Percentiles rank a stretch among this genome's conserved stretches.
Evolutionary conservation across 768 basidiomycete species (phyloP).

Genomic region (Auricularia heimuer): DNA sequence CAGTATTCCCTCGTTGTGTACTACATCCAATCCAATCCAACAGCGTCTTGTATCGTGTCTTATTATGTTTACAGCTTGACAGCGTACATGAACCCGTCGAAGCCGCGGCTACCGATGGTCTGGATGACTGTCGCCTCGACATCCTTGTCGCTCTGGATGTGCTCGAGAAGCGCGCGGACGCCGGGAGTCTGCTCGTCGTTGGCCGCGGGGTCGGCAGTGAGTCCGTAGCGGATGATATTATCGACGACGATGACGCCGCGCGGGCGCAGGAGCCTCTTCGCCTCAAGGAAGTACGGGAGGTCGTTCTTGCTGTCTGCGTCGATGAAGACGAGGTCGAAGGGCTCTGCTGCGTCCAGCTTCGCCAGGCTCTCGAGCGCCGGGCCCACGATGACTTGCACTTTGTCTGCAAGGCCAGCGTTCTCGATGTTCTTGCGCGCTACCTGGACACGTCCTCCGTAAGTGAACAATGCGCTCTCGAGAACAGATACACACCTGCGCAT

Average conservation of each 20-base stretch:
- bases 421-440: slow-evolving; percentile 50
- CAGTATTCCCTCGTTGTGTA: no score
- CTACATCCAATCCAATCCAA: no score
- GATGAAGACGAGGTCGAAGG: slow-evolving; percentile 62
- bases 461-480: neutral
- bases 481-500: slow-evolving; percentile 16
- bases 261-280: slow-evolving; percentile 46
- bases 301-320: slow-evolving; percentile 60
- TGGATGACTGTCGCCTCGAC: slow-evolving; percentile 13
- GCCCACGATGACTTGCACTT: slow-evolving; percentile 42
- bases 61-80: no score
- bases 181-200: slow-evolving; percentile 4
- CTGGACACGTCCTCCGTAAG: slow-evolving; percentile 19
- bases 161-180: slow-evolving; percentile 6
- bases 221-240: slow-evolving; percentile 7
- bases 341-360: slow-evolving; percentile 34
- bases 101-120: slow-evolving; percentile 12
- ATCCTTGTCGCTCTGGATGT: slow-evolving; percentile 8
- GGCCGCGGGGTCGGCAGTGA: slow-evolving; percentile 3
- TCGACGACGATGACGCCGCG: slow-evolving; percentile 47
- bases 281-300: slow-evolving; percentile 45
- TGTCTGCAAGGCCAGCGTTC: slow-evolving; percentile 39
- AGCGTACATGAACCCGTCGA: slow-evolving; percentile 12
- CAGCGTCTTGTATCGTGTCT: no score
- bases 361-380: slow-evolving; percentile 42